These are phyloP conservation scores for Blastocystis sp. DNA, from an alignment of 352 stramenopile species.

Conservation along the genomic window DNA sequence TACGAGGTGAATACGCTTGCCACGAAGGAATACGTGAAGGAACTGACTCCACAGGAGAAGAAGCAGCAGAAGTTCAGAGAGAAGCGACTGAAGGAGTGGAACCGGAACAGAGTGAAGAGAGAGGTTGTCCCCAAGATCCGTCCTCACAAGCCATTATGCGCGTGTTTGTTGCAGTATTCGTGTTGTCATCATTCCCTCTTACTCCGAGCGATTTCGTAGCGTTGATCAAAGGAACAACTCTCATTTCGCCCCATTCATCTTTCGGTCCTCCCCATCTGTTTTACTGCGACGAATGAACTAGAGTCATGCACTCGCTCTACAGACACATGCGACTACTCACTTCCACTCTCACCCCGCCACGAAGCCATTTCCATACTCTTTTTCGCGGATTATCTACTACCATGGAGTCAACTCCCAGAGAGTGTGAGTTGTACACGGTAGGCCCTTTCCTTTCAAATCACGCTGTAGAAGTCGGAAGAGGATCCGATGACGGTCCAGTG, in stretches of 20 bases:
- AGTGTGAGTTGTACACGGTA: conserved; percentile 68
- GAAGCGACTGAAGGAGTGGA: conserved; percentile 60
- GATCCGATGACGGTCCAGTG: conserved; percentile 15
- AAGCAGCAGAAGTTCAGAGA: conserved; percentile 50
- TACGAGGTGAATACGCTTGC: conserved; percentile 13
- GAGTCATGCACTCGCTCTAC: too few relatives aligned
- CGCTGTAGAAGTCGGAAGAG: conserved; percentile 44
- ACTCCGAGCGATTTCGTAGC: too few relatives aligned
- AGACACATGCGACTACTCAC: too few relatives aligned
- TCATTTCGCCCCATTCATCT: too few relatives aligned
- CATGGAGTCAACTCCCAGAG: conserved; percentile 13
- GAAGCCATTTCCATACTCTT: background rate
- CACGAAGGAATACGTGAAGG: conserved; percentile 8
- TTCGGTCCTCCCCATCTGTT: too few relatives aligned
- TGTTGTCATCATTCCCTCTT: too few relatives aligned
- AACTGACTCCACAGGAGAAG: conserved; percentile 47
- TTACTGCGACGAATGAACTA: too few relatives aligned
- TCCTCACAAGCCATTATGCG: conserved; percentile 37
- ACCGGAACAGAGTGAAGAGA: conserved; percentile 6
- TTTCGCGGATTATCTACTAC: background rate
- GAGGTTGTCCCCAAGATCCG: conserved; percentile 44
- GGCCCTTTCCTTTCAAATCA: background rate
- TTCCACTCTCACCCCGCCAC: too few relatives aligned
- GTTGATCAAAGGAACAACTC: too few relatives aligned
- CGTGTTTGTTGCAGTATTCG: conserved; percentile 38